Base-by-base conservation (phyloP, 148 eudicot species). In the Tetragonia tetragonoides region DNA sequence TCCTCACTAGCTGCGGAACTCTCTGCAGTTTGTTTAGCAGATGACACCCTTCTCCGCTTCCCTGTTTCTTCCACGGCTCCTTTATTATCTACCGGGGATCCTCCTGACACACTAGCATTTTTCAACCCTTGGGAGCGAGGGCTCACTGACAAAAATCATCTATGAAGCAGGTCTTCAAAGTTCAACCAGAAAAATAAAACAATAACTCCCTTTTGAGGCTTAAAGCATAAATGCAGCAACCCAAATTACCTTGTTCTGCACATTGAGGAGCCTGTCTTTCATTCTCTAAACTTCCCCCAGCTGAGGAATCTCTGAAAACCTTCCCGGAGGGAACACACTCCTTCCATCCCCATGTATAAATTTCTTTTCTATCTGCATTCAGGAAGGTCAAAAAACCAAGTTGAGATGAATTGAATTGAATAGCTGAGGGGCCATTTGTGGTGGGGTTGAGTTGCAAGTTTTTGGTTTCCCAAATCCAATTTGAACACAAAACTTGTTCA, bases 311-410 rank as follows among this genome's bases (percentile, higher is more conserved):
- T 64, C 89, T 95, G 49, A 91, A 79, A 18, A 95, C 86, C 87
- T 90, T 95, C 23, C 97, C 99, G 28, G 97, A 89, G 14, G 99
- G 99, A 66, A 95, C 85, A 81, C 99, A 93, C 77, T 95, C 99
- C 86, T 89, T 95, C 99, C 99, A 95, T 75, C 99, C 99, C 99
- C 99, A 95, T 4, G 99, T 90, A 81, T 90, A 93, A 62, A 93
- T 97, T 82, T 91, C 97, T 56, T 90, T 92, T 54, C 72, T 66
- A 66, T 84, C 98, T 94, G 87, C 42, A 78, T 49, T 74, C n/a
- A 44, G 24, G 14, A 23, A 60, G 44, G 40, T 23, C 11, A 61
- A 78, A 56, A 42, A 73, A 56, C 73, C 40, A 5, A 44, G 3
- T 10, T 3, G 17, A 20, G 57, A 66, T 7, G 1, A 9, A 73